phyloP scores from a whole-genome alignment of 2,329 filamentous ascomycete species.

The Ophidiomyces ophidiicola region DNA sequence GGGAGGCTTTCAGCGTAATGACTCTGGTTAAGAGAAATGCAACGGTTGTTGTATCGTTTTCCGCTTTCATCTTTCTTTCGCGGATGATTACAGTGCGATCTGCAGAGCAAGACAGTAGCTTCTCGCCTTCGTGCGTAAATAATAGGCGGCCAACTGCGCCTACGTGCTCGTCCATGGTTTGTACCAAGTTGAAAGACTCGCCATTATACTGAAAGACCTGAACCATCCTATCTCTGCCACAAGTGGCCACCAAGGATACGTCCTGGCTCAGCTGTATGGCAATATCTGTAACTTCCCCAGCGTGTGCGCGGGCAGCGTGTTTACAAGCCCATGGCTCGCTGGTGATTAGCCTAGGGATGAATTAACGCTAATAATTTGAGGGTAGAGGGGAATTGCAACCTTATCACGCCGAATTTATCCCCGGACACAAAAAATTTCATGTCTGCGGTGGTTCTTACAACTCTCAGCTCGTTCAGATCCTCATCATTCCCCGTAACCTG shows the following conservation, averaged over 20 bases:
- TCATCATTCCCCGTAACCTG: constrained; percentile 37
- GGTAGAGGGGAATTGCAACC: constrained; percentile 27
- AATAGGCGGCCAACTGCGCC: constrained; percentile 69
- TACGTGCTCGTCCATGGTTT: constrained; percentile 85
- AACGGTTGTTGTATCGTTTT: constrained; percentile 42
- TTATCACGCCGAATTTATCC: constrained; percentile 73
- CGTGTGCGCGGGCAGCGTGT: constrained; percentile 72
- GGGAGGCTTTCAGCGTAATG: constrained; percentile 74
- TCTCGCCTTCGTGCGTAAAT: constrained; percentile 58
- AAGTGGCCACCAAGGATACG: constrained; percentile 61
- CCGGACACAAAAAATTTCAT: constrained; percentile 64
- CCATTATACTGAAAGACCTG: constrained; percentile 63
- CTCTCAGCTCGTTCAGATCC: constrained; percentile 46
- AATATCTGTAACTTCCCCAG: constrained; percentile 72
- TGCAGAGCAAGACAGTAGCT: constrained; percentile 71
- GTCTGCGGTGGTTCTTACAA: constrained; percentile 47
- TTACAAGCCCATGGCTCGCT: constrained; percentile 47
- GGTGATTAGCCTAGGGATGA: constrained; percentile 22
- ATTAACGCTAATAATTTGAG: constrained; percentile 15
- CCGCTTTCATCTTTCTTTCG: constrained; percentile 59
- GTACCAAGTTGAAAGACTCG: constrained; percentile 60
- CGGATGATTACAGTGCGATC: constrained; percentile 79
- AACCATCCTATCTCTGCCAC: constrained; percentile 78
- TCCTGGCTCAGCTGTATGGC: constrained; percentile 54
- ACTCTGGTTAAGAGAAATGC: constrained; percentile 67